Evolutionary conservation across 1,139 yeast genomes (phyloP).

Genomic region (Suhomyces choctaworum): DNA sequence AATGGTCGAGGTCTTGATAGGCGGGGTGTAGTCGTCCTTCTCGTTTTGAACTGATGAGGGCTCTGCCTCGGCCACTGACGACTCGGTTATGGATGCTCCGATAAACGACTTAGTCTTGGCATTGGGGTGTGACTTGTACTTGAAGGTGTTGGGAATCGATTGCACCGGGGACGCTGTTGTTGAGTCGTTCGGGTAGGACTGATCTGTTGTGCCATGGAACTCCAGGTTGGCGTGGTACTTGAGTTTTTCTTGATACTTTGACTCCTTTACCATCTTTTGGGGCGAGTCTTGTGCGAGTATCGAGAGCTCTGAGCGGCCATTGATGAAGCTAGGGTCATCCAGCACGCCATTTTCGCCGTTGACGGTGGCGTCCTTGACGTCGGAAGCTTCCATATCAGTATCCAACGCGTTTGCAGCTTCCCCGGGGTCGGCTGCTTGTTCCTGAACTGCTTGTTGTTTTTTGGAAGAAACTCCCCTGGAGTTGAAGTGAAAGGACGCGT

Average conservation of each 20-base stretch:
- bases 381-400: neutral
- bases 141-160: conserved; percentile 49
- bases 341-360: neutral
- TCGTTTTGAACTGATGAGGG: conserved; percentile 2
- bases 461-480: neutral
- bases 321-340: no score
- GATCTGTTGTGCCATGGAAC: conserved; percentile 24
- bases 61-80: conserved; percentile 4
- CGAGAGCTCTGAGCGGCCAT: conserved; percentile 2
- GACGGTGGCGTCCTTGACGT: neutral
- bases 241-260: conserved; percentile 33
- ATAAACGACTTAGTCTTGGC: conserved; percentile 41
- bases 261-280: conserved; percentile 12
- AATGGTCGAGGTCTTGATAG: conserved; percentile 22
- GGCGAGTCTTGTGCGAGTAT: conserved; percentile 13
- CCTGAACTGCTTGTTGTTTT: neutral
- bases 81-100: conserved; percentile 15
- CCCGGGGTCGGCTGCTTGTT: neutral
- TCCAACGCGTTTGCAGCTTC: neutral
- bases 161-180: conserved; percentile 22
- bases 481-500: conserved; percentile 11
- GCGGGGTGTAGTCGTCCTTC: conserved; percentile 12
- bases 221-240: conserved; percentile 38
- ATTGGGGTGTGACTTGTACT: conserved; percentile 48
- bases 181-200: conserved; percentile 3